phyloP scores from a whole-genome alignment of 1,139 yeast genomes.

The Suhomyces choctaworum region DNA sequence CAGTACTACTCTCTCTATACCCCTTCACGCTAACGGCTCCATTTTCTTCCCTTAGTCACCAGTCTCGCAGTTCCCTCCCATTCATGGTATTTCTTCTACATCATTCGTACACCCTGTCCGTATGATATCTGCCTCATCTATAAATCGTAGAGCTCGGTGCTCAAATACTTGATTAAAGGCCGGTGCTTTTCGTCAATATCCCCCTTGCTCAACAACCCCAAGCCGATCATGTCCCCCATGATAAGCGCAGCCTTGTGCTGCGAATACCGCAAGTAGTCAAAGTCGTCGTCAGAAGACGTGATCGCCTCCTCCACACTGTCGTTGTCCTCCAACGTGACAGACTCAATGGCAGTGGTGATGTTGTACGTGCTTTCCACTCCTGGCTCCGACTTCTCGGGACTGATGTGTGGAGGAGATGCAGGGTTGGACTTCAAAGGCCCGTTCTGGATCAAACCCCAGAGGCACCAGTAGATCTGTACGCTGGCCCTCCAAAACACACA shows the following conservation, averaged over 20 bases:
- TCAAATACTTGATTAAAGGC: constrained; percentile 41
- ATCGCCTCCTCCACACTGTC: constrained; percentile 34
- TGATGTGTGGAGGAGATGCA: constrained; percentile 9
- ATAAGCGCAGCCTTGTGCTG: constrained; percentile 71
- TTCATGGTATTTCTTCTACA: no score
- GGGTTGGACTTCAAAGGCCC: constrained; percentile 33
- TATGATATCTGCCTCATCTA: constrained; percentile 15
- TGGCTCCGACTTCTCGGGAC: constrained; percentile 19
- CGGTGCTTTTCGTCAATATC: constrained; percentile 30
- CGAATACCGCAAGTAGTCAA: constrained; percentile 77
- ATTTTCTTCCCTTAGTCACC: no score
- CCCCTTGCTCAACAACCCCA: constrained; percentile 51
- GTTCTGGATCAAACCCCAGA: constrained; percentile 89
- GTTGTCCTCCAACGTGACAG: constrained; percentile 25
- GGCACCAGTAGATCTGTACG: constrained; percentile 77
- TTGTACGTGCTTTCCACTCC: constrained; percentile 46
- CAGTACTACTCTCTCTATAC: no score
- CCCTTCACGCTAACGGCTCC: no score
- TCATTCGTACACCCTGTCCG: no score
- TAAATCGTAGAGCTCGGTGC: constrained; percentile 34
- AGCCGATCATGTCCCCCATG: constrained; percentile 70
- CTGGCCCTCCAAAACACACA: constrained; percentile 78
- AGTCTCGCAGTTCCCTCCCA: no score
- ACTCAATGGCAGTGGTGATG: constrained; percentile 38
- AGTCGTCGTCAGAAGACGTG: constrained; percentile 60